Conservation (phyloP, 768 basidiomycete genomes). For the Collybia nuda region DNA sequence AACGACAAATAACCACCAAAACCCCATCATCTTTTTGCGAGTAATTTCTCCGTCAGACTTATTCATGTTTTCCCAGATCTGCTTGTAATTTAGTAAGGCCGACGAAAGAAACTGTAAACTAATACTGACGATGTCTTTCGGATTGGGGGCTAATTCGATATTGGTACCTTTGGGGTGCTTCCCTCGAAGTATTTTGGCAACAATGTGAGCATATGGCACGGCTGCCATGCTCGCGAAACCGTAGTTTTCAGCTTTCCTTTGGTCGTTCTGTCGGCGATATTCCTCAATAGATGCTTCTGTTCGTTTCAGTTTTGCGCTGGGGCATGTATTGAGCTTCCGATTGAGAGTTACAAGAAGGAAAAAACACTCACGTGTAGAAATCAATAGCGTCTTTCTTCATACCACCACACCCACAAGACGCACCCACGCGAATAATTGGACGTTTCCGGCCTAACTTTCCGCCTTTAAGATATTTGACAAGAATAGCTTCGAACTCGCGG, state of each 20-base stretch:
- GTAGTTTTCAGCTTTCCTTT: slow-evolving; percentile 82
- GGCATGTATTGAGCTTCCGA: slow-evolving; percentile 5
- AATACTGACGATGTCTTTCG: slow-evolving; percentile 76
- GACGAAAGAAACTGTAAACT: not conserved
- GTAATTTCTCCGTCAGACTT: slow-evolving; percentile 64
- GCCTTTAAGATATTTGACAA: slow-evolving; percentile 88
- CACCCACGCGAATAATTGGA: slow-evolving; percentile 80
- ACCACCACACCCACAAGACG: slow-evolving; percentile 81
- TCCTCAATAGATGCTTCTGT: slow-evolving; percentile 76
- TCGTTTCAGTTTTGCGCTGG: slow-evolving; percentile 52
- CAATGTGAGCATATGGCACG: slow-evolving; percentile 85
- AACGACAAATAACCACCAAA: slow-evolving; percentile 70
- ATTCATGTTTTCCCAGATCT: slow-evolving; percentile 93
- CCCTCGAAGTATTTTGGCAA: slow-evolving; percentile 64
- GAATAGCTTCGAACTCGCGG: slow-evolving; percentile 83
- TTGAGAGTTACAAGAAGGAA: not conserved
- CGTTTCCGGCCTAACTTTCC: slow-evolving; percentile 78
- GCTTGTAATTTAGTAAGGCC: slow-evolving; percentile 1
- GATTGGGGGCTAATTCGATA: slow-evolving; percentile 80
- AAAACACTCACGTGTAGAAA: slow-evolving; percentile 74
- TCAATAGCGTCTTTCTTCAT: slow-evolving; percentile 90
- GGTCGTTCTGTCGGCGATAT: slow-evolving; percentile 70
- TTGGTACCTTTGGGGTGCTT: slow-evolving; percentile 75
- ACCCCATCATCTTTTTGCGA: slow-evolving; percentile 73
- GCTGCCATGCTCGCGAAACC: slow-evolving; percentile 92